These are phyloP conservation scores for Mucor mucedo DNA, from an alignment of 371 early-diverging fungal species.

Conservation along the genomic window DNA sequence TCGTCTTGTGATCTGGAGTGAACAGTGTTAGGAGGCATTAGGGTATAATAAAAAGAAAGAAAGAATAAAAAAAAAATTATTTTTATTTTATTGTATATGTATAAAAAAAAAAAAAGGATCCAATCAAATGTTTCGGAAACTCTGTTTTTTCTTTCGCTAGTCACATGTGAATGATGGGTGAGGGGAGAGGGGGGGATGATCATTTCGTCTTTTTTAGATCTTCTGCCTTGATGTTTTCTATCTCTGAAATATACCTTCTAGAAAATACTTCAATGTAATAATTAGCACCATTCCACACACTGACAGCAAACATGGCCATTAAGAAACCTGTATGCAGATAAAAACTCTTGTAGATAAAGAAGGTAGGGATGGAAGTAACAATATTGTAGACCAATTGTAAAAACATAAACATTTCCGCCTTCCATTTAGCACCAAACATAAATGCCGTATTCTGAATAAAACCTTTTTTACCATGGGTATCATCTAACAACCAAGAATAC, in stretches of 20 bases:
- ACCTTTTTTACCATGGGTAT: constrained; percentile 50
- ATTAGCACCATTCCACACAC: constrained; percentile 74
- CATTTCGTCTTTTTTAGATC: not conserved
- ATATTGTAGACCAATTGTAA: constrained; percentile 65
- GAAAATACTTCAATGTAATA: constrained; percentile 80
- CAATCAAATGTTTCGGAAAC: not conserved
- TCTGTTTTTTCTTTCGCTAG: not conserved
- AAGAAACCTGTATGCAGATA: constrained; percentile 65
- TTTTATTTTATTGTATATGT: too few relatives aligned
- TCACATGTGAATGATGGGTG: too few relatives aligned
- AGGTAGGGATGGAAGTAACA: constrained; percentile 52
- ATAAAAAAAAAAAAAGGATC: not conserved
- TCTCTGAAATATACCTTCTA: constrained; percentile 60
- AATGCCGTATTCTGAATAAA: constrained; percentile 55
- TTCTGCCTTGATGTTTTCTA: constrained; percentile 38
- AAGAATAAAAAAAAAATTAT: not conserved
- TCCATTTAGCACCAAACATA: constrained; percentile 60
- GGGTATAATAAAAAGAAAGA: not conserved
- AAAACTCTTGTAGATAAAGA: constrained; percentile 51
- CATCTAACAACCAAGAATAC: constrained; percentile 71
- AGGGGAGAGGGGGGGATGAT: too few relatives aligned
- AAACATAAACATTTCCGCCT: constrained; percentile 69
- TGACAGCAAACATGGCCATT: constrained; percentile 59
- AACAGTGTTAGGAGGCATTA: constrained; percentile 25
- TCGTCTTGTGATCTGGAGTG: constrained; percentile 5